These are phyloP conservation scores for Taiwanofungus camphoratus DNA, from an alignment of 1,284 basidiomycete species.

Conservation along the genomic window DNA sequence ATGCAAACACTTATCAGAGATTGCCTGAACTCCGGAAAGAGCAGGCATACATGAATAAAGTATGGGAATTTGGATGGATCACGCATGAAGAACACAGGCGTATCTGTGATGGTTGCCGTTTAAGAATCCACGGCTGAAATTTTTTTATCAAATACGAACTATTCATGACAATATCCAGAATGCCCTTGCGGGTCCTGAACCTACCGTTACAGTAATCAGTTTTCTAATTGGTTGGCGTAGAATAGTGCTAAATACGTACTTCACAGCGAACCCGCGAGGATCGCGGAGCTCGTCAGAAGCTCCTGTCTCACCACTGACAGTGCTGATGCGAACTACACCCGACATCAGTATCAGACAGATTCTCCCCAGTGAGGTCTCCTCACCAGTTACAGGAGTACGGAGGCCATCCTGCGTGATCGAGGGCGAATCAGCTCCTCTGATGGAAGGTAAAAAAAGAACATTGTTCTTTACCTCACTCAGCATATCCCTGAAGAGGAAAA, in stretches of 20 bases:
- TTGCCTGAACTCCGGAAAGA: too few species aligned
- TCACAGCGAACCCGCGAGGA: conserved; percentile 54
- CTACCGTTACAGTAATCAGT: too few species aligned
- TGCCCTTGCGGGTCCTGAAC: conserved; percentile 72
- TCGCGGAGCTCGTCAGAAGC: conserved; percentile 88
- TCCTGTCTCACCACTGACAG: conserved; percentile 84
- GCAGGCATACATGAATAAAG: conserved; percentile 68
- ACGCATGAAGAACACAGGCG: conserved; percentile 83
- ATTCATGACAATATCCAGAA: conserved; percentile 86
- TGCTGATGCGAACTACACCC: conserved; percentile 78
- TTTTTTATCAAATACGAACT: conserved; percentile 25
- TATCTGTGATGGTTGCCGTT: conserved; percentile 36
- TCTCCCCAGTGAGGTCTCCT: background rate
- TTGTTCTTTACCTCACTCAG: conserved; percentile 15
- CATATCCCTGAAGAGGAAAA: conserved; percentile 15
- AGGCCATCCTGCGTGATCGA: conserved; percentile 29
- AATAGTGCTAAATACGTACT: conserved; percentile 19
- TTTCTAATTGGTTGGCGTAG: too few species aligned
- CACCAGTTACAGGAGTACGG: conserved; percentile 19
- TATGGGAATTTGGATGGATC: conserved; percentile 80
- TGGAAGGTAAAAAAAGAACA: too few species aligned
- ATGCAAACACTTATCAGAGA: conserved; percentile 2
- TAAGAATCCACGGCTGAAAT: background rate
- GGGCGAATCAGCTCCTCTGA: conserved; percentile 50
- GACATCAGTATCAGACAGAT: conserved; percentile 32